Base-by-base conservation (phyloP, 805 yeast genomes). In the Saccharomycopsis amapae region DNA sequence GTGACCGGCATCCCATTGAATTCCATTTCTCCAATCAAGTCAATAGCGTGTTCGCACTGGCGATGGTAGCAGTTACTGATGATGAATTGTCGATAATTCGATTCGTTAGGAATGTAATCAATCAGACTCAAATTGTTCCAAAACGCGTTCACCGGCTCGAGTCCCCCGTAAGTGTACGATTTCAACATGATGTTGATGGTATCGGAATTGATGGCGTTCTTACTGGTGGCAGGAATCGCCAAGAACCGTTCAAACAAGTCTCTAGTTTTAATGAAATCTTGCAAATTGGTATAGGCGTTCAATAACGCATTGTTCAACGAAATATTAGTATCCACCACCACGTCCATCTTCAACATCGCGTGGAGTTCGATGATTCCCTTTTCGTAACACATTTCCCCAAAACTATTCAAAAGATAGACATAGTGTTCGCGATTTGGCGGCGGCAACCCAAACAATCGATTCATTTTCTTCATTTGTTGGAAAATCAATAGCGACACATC, bases 41-140 rank as follows among this genome's bases (percentile, higher is more conserved):
- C 65, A 13, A 78, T 60, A 0, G 89, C 89, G 3, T 76, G 71
- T 9, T 71, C 72, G 38, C 69, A 71, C 44, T 69, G 65, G 13
- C 83, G 87, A 55, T 76, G 77, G 53, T 79, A 79, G 47, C 83
- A 79, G 58, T 81, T 77, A 1, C 85, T 82, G 42, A 80, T 73
- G 30, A 84, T 61, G 54, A 76, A 79, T 57, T 81, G 86, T 38
- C 68, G 69, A 57, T 72, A 73, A 20, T 78, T 67, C 13, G 66
- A 66, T 25, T 70, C 61, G 48, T 73, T 71, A 0, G 84, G 84
- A n/a, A 65, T 51, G 10, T 81, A 61, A 1, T 71, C 73, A 55
- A 68, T 78, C n/a, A 54, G 44, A 34, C 62, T 62, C 1, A 82
- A 58, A 45, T 71, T 73, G 42, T 71, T 67, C 80, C 86, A 83